phyloP scores from a whole-genome alignment of 768 basidiomycete genomes.

The Chalciporus sphaerocephalus region DNA sequence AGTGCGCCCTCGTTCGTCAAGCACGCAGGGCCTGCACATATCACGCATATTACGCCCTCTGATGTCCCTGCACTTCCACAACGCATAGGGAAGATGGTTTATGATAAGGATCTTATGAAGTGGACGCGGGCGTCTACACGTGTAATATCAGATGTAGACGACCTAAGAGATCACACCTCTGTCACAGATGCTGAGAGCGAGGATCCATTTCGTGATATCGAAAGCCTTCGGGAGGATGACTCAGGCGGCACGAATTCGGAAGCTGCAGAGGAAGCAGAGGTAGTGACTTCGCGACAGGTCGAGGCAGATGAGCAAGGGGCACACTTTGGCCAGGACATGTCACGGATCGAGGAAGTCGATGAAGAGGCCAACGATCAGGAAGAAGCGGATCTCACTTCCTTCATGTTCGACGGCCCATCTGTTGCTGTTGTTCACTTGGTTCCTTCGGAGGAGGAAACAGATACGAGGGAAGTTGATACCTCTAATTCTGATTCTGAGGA shows the following conservation, averaged over 20 bases:
- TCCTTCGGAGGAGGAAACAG: constrained; percentile 33
- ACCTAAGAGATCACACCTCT: constrained; percentile 28
- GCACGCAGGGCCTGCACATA: constrained; percentile 72
- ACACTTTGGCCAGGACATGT: constrained; percentile 15
- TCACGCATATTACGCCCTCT: constrained; percentile 74
- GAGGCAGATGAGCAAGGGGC: constrained; percentile 14
- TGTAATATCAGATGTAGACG: constrained; percentile 28
- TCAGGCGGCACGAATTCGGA: constrained; percentile 24
- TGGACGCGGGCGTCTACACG: constrained; percentile 69
- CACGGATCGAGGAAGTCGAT: constrained; percentile 48
- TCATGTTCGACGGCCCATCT: constrained; percentile 63
- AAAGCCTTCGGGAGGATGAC: constrained; percentile 72
- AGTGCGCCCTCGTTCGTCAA: constrained; percentile 83
- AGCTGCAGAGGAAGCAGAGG: neutral
- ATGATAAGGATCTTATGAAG: constrained; percentile 75
- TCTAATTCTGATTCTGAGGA: constrained; percentile 37
- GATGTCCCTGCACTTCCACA: constrained; percentile 76
- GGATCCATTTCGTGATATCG: constrained; percentile 90
- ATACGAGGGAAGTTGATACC: constrained; percentile 35
- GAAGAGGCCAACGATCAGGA: constrained; percentile 53
- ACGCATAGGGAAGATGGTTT: constrained; percentile 82
- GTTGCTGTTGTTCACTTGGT: constrained; percentile 49
- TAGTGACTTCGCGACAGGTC: constrained; percentile 9
- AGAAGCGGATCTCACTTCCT: constrained; percentile 65
- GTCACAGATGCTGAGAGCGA: constrained; percentile 54